Conservation (phyloP, 192 early-diverging fungal genomes). For the Coemansia sp. region DNA sequence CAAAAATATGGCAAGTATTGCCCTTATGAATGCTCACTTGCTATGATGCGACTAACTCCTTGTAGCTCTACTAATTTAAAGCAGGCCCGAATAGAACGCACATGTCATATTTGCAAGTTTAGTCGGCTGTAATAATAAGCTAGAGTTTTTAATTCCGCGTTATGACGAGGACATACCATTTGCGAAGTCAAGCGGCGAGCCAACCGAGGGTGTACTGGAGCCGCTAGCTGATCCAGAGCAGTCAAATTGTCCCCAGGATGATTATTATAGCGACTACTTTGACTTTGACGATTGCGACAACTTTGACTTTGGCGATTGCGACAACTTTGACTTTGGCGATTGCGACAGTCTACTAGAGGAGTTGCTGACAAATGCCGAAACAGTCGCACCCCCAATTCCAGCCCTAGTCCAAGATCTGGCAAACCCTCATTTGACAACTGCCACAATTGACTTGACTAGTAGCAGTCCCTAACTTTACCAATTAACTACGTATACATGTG, state of each 20-base stretch:
- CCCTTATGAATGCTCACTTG: not conserved
- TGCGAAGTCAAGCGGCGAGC: not conserved
- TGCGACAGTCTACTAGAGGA: constrained; percentile 22
- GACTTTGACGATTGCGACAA: constrained; percentile 16
- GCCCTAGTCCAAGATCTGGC: not conserved
- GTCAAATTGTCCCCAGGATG: not conserved
- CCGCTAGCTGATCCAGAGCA: not conserved
- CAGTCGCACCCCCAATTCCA: not conserved
- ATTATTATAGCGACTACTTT: not conserved
- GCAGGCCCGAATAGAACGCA: not conserved
- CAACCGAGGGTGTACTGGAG: not conserved
- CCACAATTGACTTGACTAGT: not conserved
- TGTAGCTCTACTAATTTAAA: not conserved
- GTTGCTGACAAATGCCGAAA: not conserved
- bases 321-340: constrained; percentile 12
- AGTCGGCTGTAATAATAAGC: constrained; percentile 29
- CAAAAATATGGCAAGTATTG: constrained; percentile 33
- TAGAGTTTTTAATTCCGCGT: constrained; percentile 7
- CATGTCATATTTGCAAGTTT: not conserved
- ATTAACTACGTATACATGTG: not conserved
- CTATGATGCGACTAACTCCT: not conserved
- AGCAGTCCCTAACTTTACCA: not conserved
- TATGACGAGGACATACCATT: not conserved
- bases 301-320: constrained; percentile 13
- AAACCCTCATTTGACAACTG: not conserved